Conservation (phyloP, 306 rosid genomes). For the Biancaea sappan region DNA sequence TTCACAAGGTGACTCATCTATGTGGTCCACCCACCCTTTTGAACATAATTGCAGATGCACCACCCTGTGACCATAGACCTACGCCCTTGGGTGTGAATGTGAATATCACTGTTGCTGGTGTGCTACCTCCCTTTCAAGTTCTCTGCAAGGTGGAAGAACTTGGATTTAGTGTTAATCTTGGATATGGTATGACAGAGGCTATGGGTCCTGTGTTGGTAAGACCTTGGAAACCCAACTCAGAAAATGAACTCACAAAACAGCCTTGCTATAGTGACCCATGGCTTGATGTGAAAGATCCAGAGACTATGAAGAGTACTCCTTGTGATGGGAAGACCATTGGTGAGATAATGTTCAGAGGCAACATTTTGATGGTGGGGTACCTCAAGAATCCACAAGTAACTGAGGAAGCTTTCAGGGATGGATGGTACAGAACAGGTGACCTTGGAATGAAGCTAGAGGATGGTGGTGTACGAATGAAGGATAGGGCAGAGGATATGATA, state of each 20-base stretch:
- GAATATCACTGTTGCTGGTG: conserved; percentile 69
- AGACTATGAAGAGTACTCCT: conserved; percentile 57
- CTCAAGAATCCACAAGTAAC: conserved; percentile 49
- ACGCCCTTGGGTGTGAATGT: conserved; percentile 51
- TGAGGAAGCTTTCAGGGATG: conserved; percentile 56
- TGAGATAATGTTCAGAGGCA: conserved; percentile 75
- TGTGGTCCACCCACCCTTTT: conserved; percentile 75
- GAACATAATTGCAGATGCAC: conserved; percentile 52
- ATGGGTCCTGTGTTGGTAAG: conserved; percentile 64
- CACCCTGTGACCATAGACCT: conserved; percentile 17
- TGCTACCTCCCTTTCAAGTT: conserved; percentile 55
- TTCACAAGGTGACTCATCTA: conserved; percentile 66
- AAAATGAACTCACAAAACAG: conserved; percentile 21
- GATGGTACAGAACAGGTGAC: conserved; percentile 87
- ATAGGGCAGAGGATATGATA: conserved; percentile 64
- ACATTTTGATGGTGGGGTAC: conserved; percentile 70
- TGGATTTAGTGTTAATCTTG: conserved; percentile 70
- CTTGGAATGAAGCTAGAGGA: conserved; percentile 51
- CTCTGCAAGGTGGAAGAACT: conserved; percentile 46
- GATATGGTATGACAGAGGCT: conserved; percentile 94
- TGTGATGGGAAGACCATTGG: conserved; percentile 74
- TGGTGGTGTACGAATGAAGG: conserved; percentile 72
- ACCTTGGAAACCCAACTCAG: conserved; percentile 49
- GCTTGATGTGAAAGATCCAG: conserved; percentile 69
- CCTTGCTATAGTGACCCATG: conserved; percentile 34